A percentile compares a stretch with the other conserved stretches of the same genome.
phyloP scores from a whole-genome alignment of 2,329 filamentous ascomycete species.

The Fulvia fulva region DNA sequence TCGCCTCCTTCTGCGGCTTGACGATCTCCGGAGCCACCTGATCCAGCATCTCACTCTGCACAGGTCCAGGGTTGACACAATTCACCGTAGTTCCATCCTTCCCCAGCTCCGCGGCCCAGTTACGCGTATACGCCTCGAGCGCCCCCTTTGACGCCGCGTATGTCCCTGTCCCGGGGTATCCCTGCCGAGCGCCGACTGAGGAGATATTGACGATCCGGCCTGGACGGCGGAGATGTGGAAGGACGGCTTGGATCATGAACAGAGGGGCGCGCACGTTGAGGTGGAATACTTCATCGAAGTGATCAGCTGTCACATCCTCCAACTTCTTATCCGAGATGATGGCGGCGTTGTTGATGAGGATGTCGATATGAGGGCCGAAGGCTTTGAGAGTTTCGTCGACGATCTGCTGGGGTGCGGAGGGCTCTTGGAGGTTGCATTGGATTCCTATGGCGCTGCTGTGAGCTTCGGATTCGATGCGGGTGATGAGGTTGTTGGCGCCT shows the following conservation, averaged over 20 bases:
- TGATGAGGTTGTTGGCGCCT: constrained; percentile 33
- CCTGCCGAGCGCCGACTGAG: constrained; percentile 50
- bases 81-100: constrained; percentile 58
- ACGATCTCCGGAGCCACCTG: constrained; percentile 50
- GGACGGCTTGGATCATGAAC: constrained; percentile 51
- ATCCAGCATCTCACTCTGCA: constrained; percentile 56
- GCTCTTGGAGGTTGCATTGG: constrained; percentile 38
- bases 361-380: constrained; percentile 42
- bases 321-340: constrained; percentile 6
- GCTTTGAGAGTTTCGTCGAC: constrained; percentile 34
- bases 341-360: constrained; percentile 43
- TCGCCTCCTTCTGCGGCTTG: constrained; percentile 48
- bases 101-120: constrained; percentile 58
- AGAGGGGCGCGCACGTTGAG: constrained; percentile 55
- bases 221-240: constrained; percentile 48
- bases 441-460: constrained; percentile 37
- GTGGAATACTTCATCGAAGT: constrained; percentile 54
- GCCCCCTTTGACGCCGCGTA: constrained; percentile 59
- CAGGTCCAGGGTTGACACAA: constrained; percentile 56
- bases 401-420: constrained; percentile 36
- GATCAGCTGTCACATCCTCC: constrained; percentile 43
- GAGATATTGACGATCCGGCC: constrained; percentile 58
- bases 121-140: constrained; percentile 57
- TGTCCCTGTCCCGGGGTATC: constrained; percentile 45
- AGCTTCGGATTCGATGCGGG: constrained; percentile 34